Base-by-base conservation (phyloP, 1,139 yeast genomes). In the Debaryomyces subglobosus region DNA sequence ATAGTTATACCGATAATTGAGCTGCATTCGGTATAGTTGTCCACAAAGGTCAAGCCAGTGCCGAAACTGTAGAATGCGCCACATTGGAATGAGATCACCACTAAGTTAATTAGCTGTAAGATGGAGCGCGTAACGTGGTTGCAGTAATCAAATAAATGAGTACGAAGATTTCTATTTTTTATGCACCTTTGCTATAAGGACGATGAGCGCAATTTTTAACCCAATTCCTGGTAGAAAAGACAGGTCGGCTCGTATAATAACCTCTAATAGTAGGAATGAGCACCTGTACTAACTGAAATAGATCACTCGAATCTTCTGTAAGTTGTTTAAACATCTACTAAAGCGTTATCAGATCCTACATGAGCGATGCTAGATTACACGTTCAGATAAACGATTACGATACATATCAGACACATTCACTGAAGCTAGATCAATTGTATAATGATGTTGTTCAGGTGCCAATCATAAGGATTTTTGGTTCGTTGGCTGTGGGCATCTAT, bases 381-480 rank as follows among this genome's bases (percentile, higher is more conserved):
- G 53, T 82, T 9, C 88, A 84, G 57, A 74, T 85, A 36, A 74
- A 80, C 51, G 77, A 78, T 39, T 81, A 78, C 55, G 97, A 90
- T 62, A 71, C 81, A 15, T 90, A 89, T 61, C 89, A 83, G 61
- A 50, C 62, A 10, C 30, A 49, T 3, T 74, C 79, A 5, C 63
- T 67, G 47, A 60, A 58, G 25, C 58, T 76, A 16, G 80, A 76
- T 52, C 65, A 64, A 44, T 56, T 65, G 5, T 62, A 63, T 36
- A 56, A 60, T 13, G 57, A 59, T 12, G 80, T 72, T 13, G 56
- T 67, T 2, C 81, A 78, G 40, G 92, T 87, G 0, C 98, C 98
- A 0, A 72, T 90, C 0, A 69, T 91, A 2, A 70, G 99, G 44
- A 68, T 94, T 0, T 94, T 84, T 65, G 97, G 97, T 0, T 77